Base-by-base conservation (phyloP, 176 grass and related monocot genomes). In the Oryza coarctata region DNA sequence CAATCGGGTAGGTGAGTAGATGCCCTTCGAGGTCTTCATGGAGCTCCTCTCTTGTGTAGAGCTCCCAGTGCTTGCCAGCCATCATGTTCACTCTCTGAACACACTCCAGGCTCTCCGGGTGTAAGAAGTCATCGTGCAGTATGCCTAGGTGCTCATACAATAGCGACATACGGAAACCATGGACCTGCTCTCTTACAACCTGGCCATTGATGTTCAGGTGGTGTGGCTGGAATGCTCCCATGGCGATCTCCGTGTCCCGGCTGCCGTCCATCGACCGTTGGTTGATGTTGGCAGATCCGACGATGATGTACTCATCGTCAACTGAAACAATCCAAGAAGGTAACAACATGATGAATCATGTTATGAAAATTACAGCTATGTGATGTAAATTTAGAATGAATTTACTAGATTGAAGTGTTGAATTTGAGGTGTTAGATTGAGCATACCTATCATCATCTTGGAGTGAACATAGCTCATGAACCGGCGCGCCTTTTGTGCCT, bases 371-470 rank as follows among this genome's bases (percentile, higher is more conserved):
- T n/a, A n/a, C n/a, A n/a, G n/a, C n/a, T n/a, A n/a, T n/a, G n/a
- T n/a, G n/a, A n/a, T n/a, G n/a, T n/a, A n/a, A 45, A 45, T 45
- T 45, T 4, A 3, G 43, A 45, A 14, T 15, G 12, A 13, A 45
- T 14, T 15, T 45, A 14, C 43, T 15, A 45, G 43, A 45, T 45
- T n/a, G n/a, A n/a, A n/a, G n/a, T n/a, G n/a, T n/a, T n/a, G n/a
- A n/a, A n/a, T n/a, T n/a, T n/a, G n/a, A n/a, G n/a, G n/a, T n/a
- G n/a, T n/a, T n/a, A n/a, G n/a, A n/a, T n/a, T n/a, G n/a, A n/a
- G n/a, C n/a, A n/a, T 45, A 98, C 92, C 95, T 70, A 98, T 93
- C 95, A 98, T 98, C 95, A 98, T 98, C 81, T 98, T 98, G 69
- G 90, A 84, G 70, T 98, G 92, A 58, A 98, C 95, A 38, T 98